Base-by-base conservation (phyloP, 331 rosid species). In the Malus hybrid region DNA sequence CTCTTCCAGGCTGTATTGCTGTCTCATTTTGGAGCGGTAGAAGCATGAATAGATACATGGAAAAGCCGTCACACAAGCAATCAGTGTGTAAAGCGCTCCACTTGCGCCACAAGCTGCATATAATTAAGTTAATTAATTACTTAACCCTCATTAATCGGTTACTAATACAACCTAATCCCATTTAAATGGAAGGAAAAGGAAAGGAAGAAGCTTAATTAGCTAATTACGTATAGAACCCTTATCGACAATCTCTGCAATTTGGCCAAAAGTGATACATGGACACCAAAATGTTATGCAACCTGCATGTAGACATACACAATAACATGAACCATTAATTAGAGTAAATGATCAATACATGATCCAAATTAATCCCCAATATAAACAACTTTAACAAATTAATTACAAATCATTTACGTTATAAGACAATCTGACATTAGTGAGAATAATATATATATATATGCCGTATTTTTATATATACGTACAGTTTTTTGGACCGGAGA, bases 181-280 rank as follows among this genome's bases (percentile, higher is more conserved):
- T 14, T 52, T 52, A 52, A 1, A 39, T 9, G 2, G 46, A 39
- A 73, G 2, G 16, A 18, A 42, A 59, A 5, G 9, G 5, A 22
- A 39, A 42, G 10, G 2, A 24, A 39, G 3, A 6, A 39, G 31
- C 16, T 18, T 9, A 44, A 27, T 48, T 31, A 19, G 28, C 31
- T n/a, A 4, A 46, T 84, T 80, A 93, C 98, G 82, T 1, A 88
- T 83, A 3, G 96, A 87, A 34, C 96, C 96, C 75, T 79, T 81
- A 65, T 93, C 97, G 5, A 93, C 86, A 3, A 91, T 87, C 82
- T 91, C 97, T 0, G 97, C 92, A 24, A 87, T 73, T 63, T 56
- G 80, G 12, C 97, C 98, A 56, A 93, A 93, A 19, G 98, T 88
- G 28, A 93, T 57, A 61, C 97, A 91, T 5, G 97, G 98, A 46